Percentiles rank a stretch among this genome's conserved stretches.
Evolutionary conservation across 2,329 filamentous ascomycete species (phyloP).

Genomic region (Aspergillus arachidicola): DNA sequence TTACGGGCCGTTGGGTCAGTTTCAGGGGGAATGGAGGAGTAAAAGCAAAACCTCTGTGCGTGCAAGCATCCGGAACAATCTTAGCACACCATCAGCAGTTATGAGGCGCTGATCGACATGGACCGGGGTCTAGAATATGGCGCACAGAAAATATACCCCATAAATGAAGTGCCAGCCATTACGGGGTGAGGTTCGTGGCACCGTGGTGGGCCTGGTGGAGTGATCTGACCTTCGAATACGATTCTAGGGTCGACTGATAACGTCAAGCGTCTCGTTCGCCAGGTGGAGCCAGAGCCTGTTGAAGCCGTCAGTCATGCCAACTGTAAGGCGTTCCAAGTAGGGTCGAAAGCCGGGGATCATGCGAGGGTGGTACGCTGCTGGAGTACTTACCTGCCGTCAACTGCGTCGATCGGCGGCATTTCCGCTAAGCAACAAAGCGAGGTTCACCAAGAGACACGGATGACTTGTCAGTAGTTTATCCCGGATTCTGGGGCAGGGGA

Average conservation of each 20-base stretch:
- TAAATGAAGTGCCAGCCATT: background rate
- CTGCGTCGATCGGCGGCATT: conserved; percentile 11
- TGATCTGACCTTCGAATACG: conserved; percentile 12
- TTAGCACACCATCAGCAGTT: conserved; percentile 5
- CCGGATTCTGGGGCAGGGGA: conserved; percentile 11
- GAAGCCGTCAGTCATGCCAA: background rate
- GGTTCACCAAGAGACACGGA: conserved; percentile 14
- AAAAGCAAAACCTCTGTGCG: conserved; percentile 2
- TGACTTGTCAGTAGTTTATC: conserved; percentile 18
- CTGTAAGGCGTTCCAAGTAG: conserved; percentile 1
- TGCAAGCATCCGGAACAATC: conserved; percentile 1
- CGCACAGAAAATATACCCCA: background rate
- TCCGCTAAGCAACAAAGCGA: conserved; percentile 6
- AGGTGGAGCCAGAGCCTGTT: background rate
- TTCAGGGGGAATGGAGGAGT: conserved; percentile 12
- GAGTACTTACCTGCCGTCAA: background rate
- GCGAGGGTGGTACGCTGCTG: background rate
- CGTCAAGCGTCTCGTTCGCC: background rate
- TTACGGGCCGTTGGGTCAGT: conserved; percentile 27
- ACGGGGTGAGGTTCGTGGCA: background rate
- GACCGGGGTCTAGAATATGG: conserved; percentile 8
- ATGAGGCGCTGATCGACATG: conserved; percentile 10
- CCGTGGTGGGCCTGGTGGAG: conserved; percentile 1
- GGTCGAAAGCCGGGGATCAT: background rate
- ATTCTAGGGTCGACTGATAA: conserved; percentile 5